These are phyloP conservation scores for Euptelea pleiosperma DNA, from an alignment of 164 flowering plant genomes.

Conservation along the genomic window DNA sequence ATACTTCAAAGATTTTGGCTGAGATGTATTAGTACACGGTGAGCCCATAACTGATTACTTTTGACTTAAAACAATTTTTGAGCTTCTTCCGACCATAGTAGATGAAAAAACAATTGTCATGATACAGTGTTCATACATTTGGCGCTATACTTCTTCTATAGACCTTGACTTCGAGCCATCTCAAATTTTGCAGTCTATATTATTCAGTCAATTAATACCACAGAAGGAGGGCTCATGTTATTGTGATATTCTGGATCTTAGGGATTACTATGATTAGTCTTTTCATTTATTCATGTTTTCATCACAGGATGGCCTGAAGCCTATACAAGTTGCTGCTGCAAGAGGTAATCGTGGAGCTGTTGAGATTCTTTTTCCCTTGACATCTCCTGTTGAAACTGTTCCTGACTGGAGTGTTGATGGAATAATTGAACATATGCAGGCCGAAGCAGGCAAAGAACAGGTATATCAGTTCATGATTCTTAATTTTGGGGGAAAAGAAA, in stretches of 20 bases:
- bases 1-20: too few species aligned
- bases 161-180: too few species aligned
- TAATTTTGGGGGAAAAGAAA: not conserved
- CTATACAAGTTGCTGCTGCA: slow-evolving; percentile 82
- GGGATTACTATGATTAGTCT: not conserved
- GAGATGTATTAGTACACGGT: too few species aligned
- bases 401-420: slow-evolving; percentile 85
- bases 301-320: slow-evolving; percentile 76
- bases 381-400: slow-evolving; percentile 42
- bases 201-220: too few species aligned
- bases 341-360: slow-evolving; percentile 67
- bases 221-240: not conserved
- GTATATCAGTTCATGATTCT: slow-evolving; percentile 24
- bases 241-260: not conserved
- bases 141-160: too few species aligned
- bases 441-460: slow-evolving; percentile 45
- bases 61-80: too few species aligned
- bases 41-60: too few species aligned
- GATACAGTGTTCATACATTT: too few species aligned
- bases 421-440: slow-evolving; percentile 61
- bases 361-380: slow-evolving; percentile 70
- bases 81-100: too few species aligned
- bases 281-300: not conserved
- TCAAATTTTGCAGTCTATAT: too few species aligned
- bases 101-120: too few species aligned